Evolutionary conservation across 176 grass and related monocot genomes (phyloP).

Genomic region (Thalia dealbata): DNA sequence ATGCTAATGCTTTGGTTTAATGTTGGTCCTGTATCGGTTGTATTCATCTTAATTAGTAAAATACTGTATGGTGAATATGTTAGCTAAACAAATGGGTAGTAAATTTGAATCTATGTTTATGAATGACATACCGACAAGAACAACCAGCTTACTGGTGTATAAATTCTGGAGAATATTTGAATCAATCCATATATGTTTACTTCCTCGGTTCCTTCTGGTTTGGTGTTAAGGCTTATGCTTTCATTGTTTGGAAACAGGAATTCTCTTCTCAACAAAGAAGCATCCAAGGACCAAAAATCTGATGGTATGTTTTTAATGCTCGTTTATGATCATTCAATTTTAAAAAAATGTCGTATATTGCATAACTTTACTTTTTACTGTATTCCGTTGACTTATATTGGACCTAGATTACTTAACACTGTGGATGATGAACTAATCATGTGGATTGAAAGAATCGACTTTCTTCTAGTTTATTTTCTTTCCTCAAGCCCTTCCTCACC

Average conservation of each 20-base stretch:
- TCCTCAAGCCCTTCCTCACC: neutral
- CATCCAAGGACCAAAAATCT: constrained; percentile 97
- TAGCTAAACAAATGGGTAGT: too few species aligned
- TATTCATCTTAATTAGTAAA: neutral
- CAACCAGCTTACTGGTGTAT: neutral
- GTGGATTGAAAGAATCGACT: neutral
- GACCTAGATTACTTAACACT: neutral
- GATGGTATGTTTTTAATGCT: constrained; percentile 34
- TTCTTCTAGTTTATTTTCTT: neutral
- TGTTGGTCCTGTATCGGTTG: neutral
- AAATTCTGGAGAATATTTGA: neutral
- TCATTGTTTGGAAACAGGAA: constrained; percentile 31
- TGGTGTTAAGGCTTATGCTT: neutral
- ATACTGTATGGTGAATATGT: neutral
- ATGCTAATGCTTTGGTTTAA: neutral
- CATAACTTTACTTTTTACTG: too few species aligned
- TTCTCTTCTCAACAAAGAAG: constrained; percentile 91
- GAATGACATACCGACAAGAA: neutral
- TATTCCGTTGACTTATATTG: too few species aligned
- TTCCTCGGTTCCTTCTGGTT: neutral
- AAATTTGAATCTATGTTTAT: neutral
- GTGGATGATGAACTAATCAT: neutral
- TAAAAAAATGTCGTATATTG: too few species aligned
- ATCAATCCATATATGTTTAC: neutral
- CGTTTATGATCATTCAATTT: too few species aligned